A percentile compares a stretch with the other conserved stretches of the same genome.
Conservation (phyloP, 768 basidiomycete species). For the Boletus rex-veris region DNA sequence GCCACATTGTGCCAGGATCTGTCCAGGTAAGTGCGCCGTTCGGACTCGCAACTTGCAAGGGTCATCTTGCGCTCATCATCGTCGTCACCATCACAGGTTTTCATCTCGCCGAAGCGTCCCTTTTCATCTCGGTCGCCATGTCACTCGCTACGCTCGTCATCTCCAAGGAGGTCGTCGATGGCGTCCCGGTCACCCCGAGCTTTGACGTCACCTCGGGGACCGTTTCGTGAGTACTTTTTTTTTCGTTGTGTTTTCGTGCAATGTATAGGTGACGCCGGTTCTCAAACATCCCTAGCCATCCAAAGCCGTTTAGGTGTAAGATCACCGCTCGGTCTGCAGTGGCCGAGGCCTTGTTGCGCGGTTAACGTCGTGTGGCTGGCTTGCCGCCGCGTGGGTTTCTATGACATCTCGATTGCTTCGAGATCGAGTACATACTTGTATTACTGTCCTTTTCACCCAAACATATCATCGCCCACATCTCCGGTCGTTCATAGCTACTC, state of each 20-base stretch:
- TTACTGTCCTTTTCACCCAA: too few relatives aligned
- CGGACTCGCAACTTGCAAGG: too few relatives aligned
- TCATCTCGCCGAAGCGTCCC: slow-evolving; percentile 26
- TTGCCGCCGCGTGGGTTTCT: not conserved
- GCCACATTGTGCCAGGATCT: slow-evolving; percentile 7
- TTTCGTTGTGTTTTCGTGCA: not conserved
- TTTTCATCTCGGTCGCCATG: slow-evolving; percentile 29
- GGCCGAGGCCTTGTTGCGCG: slow-evolving; percentile 21
- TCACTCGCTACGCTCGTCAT: slow-evolving; percentile 48
- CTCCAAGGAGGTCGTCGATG: slow-evolving; percentile 39
- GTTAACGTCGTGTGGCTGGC: not conserved
- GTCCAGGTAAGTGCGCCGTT: slow-evolving; percentile 12
- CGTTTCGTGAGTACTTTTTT: slow-evolving; percentile 37
- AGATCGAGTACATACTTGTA: not conserved
- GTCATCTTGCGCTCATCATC: not conserved
- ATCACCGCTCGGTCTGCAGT: slow-evolving; percentile 51
- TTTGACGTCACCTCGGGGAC: slow-evolving; percentile 41
- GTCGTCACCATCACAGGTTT: slow-evolving; percentile 14
- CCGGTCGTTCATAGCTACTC: too few relatives aligned
- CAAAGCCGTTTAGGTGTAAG: slow-evolving; percentile 53
- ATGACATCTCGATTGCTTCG: not conserved
- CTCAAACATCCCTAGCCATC: slow-evolving; percentile 32
- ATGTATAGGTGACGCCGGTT: not conserved
- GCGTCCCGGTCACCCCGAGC: slow-evolving; percentile 41
- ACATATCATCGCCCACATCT: too few relatives aligned